Evolutionary conservation across 2,329 filamentous ascomycete genomes (phyloP), one percentile per base, ranked within the genome.

Genomic region (Reticulascus tulasneorum): DNA sequence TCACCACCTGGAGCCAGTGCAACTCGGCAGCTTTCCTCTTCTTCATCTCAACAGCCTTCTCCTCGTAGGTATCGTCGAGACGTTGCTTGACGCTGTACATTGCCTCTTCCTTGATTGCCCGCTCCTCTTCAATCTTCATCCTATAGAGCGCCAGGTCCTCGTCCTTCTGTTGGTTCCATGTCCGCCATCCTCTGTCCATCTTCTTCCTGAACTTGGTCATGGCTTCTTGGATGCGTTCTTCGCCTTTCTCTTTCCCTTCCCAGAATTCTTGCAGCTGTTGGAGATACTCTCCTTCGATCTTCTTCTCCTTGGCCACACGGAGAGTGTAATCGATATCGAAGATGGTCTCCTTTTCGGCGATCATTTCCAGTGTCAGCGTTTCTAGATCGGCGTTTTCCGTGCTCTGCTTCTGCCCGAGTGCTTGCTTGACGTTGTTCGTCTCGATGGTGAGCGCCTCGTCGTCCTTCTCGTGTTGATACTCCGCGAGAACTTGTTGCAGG

Each of bases 1-100:
- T 44, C 4, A 75, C 64, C 26, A 62, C 58, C 23, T 57, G 54
- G 17, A 67, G 51, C 74, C 75, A 79, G 37, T 53, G 58, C 38
- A 59, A 52, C 56, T 77, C 71, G 0, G 67, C 69, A 7, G 45
- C 47, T 30, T 60, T 60, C 20, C 55, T 58, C 33, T 46, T 55
- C 24, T 44, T 40, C 17, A 62, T 50, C 12, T 60, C 61, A 12
- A 45, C 48, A 30, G 55, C 52, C 28, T 53, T 54, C 13, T 55
- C 52, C 2, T 52, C 47, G 9, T 50, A 33, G 3, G 23, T 42
- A 9, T 49, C 54, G 12, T 48, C 44, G 17, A 63, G 41, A 13
- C 59, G 51, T 20, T 48, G 45, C 34, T 54, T 60, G 33, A 56
- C 53, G 22, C 62, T 63, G 18, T 66, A 60, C 56, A 66, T 63